These are phyloP conservation scores for Annona cherimola DNA, from an alignment of 164 flowering plant genomes.

Conservation along the genomic window DNA sequence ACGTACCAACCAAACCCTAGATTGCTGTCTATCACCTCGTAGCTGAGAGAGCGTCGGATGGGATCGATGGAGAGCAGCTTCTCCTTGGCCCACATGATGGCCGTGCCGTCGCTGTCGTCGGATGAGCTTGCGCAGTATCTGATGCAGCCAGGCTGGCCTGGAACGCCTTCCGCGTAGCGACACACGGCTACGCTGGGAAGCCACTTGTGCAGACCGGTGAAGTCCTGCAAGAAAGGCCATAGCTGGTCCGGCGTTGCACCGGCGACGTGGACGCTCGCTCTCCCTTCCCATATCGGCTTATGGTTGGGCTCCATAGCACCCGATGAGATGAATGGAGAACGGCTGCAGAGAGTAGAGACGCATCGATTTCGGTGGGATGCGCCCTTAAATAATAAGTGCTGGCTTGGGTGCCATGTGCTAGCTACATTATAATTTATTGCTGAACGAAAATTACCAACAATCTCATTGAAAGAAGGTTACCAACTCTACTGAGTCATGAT, in stretches of 20 bases:
- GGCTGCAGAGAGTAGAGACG: too few species aligned
- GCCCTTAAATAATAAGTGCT: too few species aligned
- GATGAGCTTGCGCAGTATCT: conserved; percentile 35
- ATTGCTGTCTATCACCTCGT: conserved; percentile 47
- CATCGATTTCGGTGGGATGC: too few species aligned
- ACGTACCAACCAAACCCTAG: conserved; percentile 23
- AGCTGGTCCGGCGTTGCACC: conserved; percentile 28
- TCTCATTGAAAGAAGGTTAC: too few species aligned
- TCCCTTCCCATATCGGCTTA: conserved; percentile 38
- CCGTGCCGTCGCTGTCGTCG: background rate
- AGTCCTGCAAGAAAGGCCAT: conserved; percentile 42
- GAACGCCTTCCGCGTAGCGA: conserved; percentile 22
- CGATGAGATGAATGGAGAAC: background rate
- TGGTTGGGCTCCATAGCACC: background rate
- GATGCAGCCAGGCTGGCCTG: conserved; percentile 37
- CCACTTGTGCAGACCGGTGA: conserved; percentile 39
- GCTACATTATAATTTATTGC: too few species aligned
- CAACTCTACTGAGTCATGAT: too few species aligned
- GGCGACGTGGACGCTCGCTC: conserved; percentile 18
- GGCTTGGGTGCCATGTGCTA: too few species aligned
- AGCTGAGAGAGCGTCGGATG: conserved; percentile 24
- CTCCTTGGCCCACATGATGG: conserved; percentile 46
- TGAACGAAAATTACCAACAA: too few species aligned
- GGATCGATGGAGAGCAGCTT: conserved; percentile 32
- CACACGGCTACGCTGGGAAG: conserved; percentile 32